These are phyloP conservation scores for Chlorella variabilis DNA, from an alignment of 163 green algal genomes.

Conservation along the genomic window DNA sequence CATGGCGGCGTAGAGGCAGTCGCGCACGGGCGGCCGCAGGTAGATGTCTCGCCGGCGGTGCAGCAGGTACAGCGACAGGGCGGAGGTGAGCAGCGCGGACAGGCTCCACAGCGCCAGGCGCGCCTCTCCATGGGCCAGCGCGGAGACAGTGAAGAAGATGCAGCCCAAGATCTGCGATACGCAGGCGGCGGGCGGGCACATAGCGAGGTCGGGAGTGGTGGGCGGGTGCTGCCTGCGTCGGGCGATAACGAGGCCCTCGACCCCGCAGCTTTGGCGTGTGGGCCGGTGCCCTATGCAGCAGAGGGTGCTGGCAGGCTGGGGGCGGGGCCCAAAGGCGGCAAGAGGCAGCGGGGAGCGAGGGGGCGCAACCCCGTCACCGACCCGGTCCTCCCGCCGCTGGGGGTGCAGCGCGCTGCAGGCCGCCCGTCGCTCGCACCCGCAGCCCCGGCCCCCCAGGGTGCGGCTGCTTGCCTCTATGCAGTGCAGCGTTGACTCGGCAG, in stretches of 20 bases:
- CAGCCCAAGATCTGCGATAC: slow-evolving; percentile 15
- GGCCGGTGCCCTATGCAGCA: too few relatives aligned
- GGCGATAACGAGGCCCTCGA: too few relatives aligned
- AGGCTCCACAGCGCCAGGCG: slow-evolving; percentile 13
- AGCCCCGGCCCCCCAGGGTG: neutral
- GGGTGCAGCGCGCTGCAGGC: neutral
- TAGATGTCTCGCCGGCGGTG: neutral
- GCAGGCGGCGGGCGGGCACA: too few relatives aligned
- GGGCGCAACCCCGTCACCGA: too few relatives aligned
- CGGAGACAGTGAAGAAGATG: neutral
- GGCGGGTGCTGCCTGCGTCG: neutral
- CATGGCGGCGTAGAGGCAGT: slow-evolving; percentile 2
- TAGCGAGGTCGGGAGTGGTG: too few relatives aligned
- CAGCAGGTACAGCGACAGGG: slow-evolving; percentile 2
- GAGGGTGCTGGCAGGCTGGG: too few relatives aligned
- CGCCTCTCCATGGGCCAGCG: neutral
- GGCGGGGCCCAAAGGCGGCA: too few relatives aligned
- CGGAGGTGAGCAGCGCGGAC: neutral
- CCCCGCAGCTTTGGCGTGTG: too few relatives aligned
- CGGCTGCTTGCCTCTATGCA: neutral
- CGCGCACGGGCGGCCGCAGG: neutral
- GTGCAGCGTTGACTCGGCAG: neutral
- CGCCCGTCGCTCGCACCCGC: neutral
- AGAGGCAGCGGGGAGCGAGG: too few relatives aligned
- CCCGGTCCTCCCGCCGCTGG: too few relatives aligned